Conservation (phyloP, 2,329 filamentous ascomycete species). For the Microcera coccophila region DNA sequence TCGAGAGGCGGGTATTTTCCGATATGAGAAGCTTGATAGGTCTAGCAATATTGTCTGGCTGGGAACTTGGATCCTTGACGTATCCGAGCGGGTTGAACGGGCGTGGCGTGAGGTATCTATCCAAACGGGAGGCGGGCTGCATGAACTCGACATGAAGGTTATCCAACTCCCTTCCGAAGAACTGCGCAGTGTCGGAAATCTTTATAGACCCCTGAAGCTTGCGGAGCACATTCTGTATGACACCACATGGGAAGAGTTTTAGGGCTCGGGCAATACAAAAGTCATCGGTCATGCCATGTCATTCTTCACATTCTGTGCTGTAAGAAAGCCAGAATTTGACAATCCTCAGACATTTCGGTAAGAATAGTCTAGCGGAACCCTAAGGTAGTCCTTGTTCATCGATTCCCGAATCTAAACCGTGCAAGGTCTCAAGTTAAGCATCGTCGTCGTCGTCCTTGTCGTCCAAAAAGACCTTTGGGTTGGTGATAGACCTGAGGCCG, state of each 20-base stretch:
- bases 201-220: slow-evolving; percentile 6
- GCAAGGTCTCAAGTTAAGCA: too few relatives aligned
- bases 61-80: slow-evolving; percentile 7
- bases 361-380: too few relatives aligned
- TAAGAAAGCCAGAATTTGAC: too few relatives aligned
- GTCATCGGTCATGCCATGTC: too few relatives aligned
- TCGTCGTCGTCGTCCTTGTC: too few relatives aligned
- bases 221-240: slow-evolving; percentile 7
- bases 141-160: background rate
- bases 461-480: too few relatives aligned
- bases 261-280: background rate
- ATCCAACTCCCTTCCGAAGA: background rate
- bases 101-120: slow-evolving; percentile 5
- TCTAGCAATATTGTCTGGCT: slow-evolving; percentile 6
- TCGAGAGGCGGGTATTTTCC: slow-evolving; percentile 9
- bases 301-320: too few relatives aligned
- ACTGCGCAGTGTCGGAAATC: background rate
- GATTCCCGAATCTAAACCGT: too few relatives aligned
- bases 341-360: too few relatives aligned
- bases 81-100: slow-evolving; percentile 3
- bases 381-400: too few relatives aligned
- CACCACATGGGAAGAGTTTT: slow-evolving; percentile 4
- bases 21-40: slow-evolving; percentile 4
- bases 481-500: too few relatives aligned
- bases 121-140: background rate